These are phyloP conservation scores for Puccinia horiana DNA, from an alignment of 1,284 basidiomycete genomes.

Conservation along the genomic window DNA sequence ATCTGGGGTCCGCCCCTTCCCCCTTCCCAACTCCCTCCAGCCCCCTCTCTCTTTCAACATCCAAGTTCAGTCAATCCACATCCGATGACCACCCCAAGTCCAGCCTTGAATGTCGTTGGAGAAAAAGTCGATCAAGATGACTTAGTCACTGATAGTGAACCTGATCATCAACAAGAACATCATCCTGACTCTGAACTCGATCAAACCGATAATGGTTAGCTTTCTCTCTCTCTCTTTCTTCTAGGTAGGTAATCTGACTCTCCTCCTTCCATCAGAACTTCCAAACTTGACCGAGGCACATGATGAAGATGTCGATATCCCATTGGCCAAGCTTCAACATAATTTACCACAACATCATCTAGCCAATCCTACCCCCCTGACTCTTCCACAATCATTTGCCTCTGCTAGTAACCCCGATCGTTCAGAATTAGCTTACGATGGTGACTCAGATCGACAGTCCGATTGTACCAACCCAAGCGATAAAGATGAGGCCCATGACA, in stretches of 20 bases:
- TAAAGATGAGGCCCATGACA: not conserved
- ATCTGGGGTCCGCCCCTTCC: slow-evolving; percentile 25
- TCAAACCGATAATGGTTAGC: not conserved
- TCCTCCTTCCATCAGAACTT: not conserved
- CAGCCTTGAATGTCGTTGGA: slow-evolving; percentile 21
- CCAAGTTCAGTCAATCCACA: not conserved
- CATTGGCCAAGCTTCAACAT: slow-evolving; percentile 38
- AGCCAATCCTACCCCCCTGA: not conserved
- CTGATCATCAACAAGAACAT: slow-evolving; percentile 16
- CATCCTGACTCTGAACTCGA: not conserved
- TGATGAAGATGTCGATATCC: slow-evolving; percentile 47
- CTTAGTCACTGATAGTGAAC: slow-evolving; percentile 35
- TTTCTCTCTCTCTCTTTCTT: not conserved
- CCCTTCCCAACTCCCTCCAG: not conserved
- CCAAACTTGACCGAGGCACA: not conserved
- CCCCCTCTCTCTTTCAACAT: slow-evolving; percentile 6
- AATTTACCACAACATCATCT: slow-evolving; percentile 2
- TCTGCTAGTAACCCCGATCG: not conserved
- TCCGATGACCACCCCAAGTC: slow-evolving; percentile 12
- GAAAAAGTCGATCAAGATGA: slow-evolving; percentile 19
- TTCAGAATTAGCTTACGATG: not conserved
- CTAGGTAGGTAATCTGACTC: not conserved
- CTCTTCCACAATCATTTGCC: not conserved
- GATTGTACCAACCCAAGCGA: slow-evolving; percentile 50
- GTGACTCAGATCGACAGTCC: slow-evolving; percentile 24